Percentiles rank a stretch among this genome's conserved stretches.
Evolutionary conservation across 108 stramenopile species (phyloP).

Genomic region (Fistulifera solaris): DNA sequence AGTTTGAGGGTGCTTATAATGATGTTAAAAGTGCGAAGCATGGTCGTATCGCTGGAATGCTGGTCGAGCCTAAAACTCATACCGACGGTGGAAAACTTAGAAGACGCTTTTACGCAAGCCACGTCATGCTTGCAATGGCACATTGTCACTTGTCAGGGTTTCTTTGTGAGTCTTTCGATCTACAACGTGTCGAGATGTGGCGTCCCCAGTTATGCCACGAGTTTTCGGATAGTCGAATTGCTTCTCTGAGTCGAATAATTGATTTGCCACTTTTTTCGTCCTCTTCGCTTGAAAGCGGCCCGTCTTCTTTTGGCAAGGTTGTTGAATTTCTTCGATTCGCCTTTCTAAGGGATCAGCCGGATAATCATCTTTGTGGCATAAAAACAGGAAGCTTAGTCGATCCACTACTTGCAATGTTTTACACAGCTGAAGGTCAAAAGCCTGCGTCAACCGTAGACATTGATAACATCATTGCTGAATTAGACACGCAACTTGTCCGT

Average conservation of each 20-base stretch:
- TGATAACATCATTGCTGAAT: neutral
- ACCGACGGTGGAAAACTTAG: neutral
- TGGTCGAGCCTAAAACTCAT: constrained; percentile 7
- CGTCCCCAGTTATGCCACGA: too few species aligned
- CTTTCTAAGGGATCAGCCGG: neutral
- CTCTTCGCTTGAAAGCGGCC: neutral
- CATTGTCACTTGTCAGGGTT: constrained; percentile 53
- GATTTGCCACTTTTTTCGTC: neutral
- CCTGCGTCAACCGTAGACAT: neutral
- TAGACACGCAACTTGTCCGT: neutral
- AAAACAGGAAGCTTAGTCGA: neutral
- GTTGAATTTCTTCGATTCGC: neutral
- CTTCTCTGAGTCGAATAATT: too few species aligned
- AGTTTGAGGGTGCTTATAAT: constrained; percentile 63
- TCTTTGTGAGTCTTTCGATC: constrained; percentile 23
- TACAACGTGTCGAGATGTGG: constrained; percentile 4
- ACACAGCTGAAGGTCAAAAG: neutral
- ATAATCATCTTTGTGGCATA: neutral
- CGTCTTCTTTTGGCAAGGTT: neutral
- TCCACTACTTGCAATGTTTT: constrained; percentile 1
- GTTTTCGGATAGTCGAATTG: too few species aligned
- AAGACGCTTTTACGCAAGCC: constrained; percentile 11
- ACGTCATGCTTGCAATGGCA: constrained; percentile 46
- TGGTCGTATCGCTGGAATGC: constrained; percentile 50
- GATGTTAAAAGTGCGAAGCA: constrained; percentile 48